These are phyloP conservation scores for barley (Hordeum vulgare) DNA, from an alignment of 176 grass and related monocot genomes.

Conservation along the genomic window DNA sequence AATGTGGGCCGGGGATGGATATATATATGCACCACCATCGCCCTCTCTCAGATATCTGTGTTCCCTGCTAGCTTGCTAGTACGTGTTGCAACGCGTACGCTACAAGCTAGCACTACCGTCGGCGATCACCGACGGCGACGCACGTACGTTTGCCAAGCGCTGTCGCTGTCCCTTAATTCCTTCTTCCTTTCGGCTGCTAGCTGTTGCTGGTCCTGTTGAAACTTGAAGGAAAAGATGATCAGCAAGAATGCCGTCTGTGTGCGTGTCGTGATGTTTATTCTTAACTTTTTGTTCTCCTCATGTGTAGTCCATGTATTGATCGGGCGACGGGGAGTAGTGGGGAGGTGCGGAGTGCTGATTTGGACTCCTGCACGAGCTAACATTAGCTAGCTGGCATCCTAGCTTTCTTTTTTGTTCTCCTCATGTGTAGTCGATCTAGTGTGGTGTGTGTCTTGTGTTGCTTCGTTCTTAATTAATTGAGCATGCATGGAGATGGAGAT, in stretches of 20 bases:
- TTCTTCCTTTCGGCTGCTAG: background rate
- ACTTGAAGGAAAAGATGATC: no score
- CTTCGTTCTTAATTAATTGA: conserved; percentile 37
- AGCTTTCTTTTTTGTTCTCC: no score
- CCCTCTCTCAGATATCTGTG: background rate
- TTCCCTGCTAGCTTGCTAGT: background rate
- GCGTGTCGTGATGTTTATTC: background rate
- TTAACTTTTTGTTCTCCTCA: background rate
- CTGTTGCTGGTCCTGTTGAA: no score
- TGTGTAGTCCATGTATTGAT: background rate
- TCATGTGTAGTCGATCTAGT: no score
- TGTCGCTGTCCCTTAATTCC: background rate
- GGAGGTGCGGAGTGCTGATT: background rate
- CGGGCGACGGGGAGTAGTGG: no score
- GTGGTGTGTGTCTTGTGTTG: conserved; percentile 7
- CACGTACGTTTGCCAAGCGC: background rate
- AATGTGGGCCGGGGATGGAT: background rate
- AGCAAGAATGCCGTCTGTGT: no score
- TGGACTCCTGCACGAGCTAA: background rate
- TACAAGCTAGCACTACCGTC: background rate
- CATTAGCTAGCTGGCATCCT: no score
- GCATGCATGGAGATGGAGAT: background rate
- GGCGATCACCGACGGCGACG: background rate
- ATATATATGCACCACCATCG: background rate
- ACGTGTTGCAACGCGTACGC: conserved; percentile 19